Evolutionary conservation across 768 basidiomycete genomes (phyloP), one percentile per base, ranked within the genome.

Genomic region (Jaapia argillacea): DNA sequence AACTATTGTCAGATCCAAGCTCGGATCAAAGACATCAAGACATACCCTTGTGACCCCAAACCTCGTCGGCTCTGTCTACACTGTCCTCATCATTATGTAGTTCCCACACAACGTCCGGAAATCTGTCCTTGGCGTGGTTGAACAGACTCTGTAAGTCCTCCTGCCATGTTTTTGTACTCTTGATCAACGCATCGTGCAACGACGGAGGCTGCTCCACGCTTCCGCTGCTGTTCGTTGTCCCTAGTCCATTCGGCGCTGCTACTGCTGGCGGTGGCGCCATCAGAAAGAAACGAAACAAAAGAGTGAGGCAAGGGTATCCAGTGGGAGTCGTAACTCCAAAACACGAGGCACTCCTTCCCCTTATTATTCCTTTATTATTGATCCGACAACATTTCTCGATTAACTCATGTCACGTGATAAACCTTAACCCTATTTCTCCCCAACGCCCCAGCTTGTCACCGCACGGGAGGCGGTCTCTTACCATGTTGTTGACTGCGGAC

Each of bases 71-170:
- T 4, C 45, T 37, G 45, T 72, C 72, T 40, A 63, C 54, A 43
- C 62, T 67, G 47, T 71, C 70, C 41, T 73, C 72, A 24, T 75
- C 77, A 28, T 54, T 65, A 0, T 57, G 58, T 16, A 82, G 69
- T 58, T 81, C 79, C 93, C 94, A 98, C n/a, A 89, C 79, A 41
- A 98, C 91, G 65, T 98, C 94, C n/a, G 87, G 85, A 56, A 92
- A 98, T 45, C 89, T 73, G 48, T 93, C 87, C 61, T 85, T 85
- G n/a, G 91, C 84, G 42, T 80, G 70, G 50, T 73, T 71, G 61
- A 90, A 93, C 31, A 97, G 74, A 4, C 69, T 55, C 45, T 78
- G 72, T 3, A 97, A 73, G 65, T 97, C 82, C n/a, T 60, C 58
- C 53, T 88, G 83, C 93, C 93, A 97, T 14, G 67, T 62, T 4